A percentile compares a stretch with the other conserved stretches of the same genome.
Evolutionary conservation across 2,329 filamentous ascomycete genomes (phyloP).

Genomic region (Trichoderma koningii): DNA sequence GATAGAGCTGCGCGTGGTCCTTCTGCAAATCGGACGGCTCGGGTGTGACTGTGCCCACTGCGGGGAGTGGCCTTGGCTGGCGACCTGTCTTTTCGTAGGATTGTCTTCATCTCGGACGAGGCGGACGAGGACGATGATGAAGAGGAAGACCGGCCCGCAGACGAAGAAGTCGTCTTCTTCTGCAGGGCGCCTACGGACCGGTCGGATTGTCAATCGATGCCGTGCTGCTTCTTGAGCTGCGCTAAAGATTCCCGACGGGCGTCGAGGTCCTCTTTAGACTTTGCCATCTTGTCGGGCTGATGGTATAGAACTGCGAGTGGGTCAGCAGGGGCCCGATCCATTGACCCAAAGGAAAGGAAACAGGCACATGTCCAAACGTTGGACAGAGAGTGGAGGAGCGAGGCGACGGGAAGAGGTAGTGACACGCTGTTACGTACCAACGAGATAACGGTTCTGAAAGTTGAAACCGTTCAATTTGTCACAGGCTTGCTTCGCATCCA

Average conservation of each 20-base stretch:
- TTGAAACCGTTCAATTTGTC: conserved; percentile 99
- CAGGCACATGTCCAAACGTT: neutral
- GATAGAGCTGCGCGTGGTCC: conserved; percentile 43
- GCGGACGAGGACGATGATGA: conserved; percentile 47
- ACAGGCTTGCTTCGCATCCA: conserved; percentile 98
- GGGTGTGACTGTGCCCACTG: conserved; percentile 43
- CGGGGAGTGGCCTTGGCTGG: conserved; percentile 40
- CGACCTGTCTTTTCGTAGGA: conserved; percentile 48
- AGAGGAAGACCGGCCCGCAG: conserved; percentile 64
- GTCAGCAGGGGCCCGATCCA: neutral
- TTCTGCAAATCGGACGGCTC: conserved; percentile 48
- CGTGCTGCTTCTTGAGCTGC: conserved; percentile 95
- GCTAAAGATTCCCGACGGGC: conserved; percentile 96
- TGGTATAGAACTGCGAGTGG: conserved; percentile 59
- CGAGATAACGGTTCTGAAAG: conserved; percentile 98
- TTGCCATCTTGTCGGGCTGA: conserved; percentile 68
- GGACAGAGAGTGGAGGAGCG: too few species aligned
- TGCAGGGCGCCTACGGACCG: conserved; percentile 60
- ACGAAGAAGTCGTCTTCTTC: conserved; percentile 49
- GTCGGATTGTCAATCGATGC: conserved; percentile 93
- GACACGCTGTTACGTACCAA: conserved; percentile 63
- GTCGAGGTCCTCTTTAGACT: conserved; percentile 90
- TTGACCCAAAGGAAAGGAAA: neutral
- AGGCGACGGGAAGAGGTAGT: neutral
- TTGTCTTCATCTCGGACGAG: conserved; percentile 47